phyloP scores from a whole-genome alignment of 2,329 filamentous ascomycete species.

The Alternaria gaisen region DNA sequence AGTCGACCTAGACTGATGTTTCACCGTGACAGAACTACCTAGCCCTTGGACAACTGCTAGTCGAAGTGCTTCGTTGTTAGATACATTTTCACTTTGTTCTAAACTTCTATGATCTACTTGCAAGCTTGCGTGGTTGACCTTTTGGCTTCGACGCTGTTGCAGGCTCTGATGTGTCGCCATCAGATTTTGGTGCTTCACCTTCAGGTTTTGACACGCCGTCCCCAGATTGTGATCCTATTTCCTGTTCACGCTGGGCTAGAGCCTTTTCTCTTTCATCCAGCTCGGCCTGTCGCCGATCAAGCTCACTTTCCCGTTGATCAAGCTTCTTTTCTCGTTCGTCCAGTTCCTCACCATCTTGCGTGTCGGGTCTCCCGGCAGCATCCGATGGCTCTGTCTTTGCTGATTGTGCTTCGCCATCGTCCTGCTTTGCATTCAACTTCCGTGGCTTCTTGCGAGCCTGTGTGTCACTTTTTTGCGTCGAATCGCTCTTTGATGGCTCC shows the following conservation, averaged over 20 bases:
- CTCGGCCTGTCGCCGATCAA: conserved; percentile 11
- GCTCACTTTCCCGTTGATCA: conserved; percentile 1
- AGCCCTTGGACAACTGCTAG: neutral
- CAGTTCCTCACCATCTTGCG: neutral
- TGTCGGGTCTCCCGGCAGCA: neutral
- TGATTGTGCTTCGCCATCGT: neutral
- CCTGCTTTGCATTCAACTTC: conserved; percentile 21
- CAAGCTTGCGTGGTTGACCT: conserved; percentile 24
- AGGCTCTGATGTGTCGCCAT: neutral
- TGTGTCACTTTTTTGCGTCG: neutral
- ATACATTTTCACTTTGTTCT: neutral
- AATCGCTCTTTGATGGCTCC: neutral
- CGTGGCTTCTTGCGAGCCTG: conserved; percentile 27
- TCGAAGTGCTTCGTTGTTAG: neutral
- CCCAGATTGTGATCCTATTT: conserved; percentile 1
- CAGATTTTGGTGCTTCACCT: neutral
- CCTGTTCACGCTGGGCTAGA: conserved; percentile 7
- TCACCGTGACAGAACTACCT: neutral
- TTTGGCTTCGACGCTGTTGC: conserved; percentile 4
- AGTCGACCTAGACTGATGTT: neutral
- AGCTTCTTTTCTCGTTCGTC: conserved; percentile 4
- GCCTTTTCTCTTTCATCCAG: conserved; percentile 12
- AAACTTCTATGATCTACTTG: neutral
- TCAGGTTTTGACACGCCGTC: neutral
- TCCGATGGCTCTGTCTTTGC: neutral